Evolutionary conservation across 768 basidiomycete genomes (phyloP).

Genomic region (Neoboletus magnificus): DNA sequence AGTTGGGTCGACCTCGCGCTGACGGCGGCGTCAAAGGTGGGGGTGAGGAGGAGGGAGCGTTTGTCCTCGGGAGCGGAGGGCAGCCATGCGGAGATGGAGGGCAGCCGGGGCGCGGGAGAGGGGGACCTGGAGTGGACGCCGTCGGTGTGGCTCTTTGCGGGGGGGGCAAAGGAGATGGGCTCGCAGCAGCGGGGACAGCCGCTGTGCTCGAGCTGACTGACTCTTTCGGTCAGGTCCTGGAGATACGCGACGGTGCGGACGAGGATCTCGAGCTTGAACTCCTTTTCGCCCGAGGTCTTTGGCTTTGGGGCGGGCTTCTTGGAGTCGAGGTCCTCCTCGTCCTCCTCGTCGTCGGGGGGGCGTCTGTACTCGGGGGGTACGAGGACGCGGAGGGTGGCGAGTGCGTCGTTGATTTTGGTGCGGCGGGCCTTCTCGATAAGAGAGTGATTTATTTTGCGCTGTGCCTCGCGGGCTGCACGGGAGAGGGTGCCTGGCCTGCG

Average conservation of each 20-base stretch:
- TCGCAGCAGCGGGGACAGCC: constrained; percentile 24
- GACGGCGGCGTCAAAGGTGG: constrained; percentile 31
- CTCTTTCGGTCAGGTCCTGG: constrained; percentile 60
- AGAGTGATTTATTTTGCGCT: constrained; percentile 90
- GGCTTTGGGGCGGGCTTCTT: constrained; percentile 30
- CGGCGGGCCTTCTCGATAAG: constrained; percentile 92
- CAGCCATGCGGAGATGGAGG: constrained; percentile 70
- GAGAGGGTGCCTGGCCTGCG: constrained; percentile 69
- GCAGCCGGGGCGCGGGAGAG: constrained; percentile 41
- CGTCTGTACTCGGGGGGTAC: constrained; percentile 61
- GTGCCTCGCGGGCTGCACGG: constrained; percentile 76
- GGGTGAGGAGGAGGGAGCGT: constrained; percentile 32
- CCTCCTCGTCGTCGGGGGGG: constrained; percentile 25
- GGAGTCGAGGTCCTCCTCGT: constrained; percentile 33
- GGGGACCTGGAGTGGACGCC: constrained; percentile 1
- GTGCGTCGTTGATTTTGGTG: constrained; percentile 94
- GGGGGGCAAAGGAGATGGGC: constrained; percentile 12
- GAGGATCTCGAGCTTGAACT: constrained; percentile 91
- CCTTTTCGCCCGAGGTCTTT: constrained; percentile 58
- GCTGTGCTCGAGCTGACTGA: constrained; percentile 41
- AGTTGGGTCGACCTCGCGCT: constrained; percentile 31
- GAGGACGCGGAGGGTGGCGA: constrained; percentile 70
- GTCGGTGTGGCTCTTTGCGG: neutral
- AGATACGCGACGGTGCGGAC: constrained; percentile 79
- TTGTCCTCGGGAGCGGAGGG: constrained; percentile 28